phyloP scores from a whole-genome alignment of 345 rosid species.

The Dimocarpus longan region DNA sequence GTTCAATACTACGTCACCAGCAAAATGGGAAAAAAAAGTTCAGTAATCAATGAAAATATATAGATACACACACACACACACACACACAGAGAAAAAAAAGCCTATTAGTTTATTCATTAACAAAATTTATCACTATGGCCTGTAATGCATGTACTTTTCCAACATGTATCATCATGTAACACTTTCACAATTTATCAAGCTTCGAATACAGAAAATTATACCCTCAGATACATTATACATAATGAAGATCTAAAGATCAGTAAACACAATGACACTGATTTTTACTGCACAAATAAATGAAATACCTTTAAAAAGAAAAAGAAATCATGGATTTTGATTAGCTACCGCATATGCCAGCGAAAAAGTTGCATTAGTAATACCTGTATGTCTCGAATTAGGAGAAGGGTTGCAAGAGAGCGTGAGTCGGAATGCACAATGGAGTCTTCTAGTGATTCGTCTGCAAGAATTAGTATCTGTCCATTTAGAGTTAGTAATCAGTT shows the following conservation, averaged over 20 bases:
- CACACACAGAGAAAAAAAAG: background rate
- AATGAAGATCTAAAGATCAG: background rate
- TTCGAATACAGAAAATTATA: background rate
- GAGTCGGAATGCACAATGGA: slow-evolving; percentile 95
- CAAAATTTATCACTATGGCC: background rate
- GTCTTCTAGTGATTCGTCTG: slow-evolving; percentile 94
- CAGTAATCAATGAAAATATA: background rate
- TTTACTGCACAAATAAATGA: background rate
- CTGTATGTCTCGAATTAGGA: slow-evolving; percentile 95
- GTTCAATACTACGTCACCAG: too few species aligned
- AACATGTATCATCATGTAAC: too few species aligned
- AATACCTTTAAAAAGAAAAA: background rate
- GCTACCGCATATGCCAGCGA: background rate
- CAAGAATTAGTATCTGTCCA: slow-evolving; percentile 90
- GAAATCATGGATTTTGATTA: background rate
- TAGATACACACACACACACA: background rate
- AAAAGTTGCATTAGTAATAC: slow-evolving; percentile 31
- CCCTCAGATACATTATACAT: background rate
- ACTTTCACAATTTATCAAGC: background rate
- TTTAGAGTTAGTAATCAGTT: slow-evolving; percentile 56
- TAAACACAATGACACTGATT: background rate
- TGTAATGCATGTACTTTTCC: too few species aligned
- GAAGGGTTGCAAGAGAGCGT: slow-evolving; percentile 92
- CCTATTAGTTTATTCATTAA: background rate
- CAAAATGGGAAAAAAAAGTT: too few species aligned